Conservation (phyloP, 208 protist species). For the Acanthamoeba triangularis region DNA sequence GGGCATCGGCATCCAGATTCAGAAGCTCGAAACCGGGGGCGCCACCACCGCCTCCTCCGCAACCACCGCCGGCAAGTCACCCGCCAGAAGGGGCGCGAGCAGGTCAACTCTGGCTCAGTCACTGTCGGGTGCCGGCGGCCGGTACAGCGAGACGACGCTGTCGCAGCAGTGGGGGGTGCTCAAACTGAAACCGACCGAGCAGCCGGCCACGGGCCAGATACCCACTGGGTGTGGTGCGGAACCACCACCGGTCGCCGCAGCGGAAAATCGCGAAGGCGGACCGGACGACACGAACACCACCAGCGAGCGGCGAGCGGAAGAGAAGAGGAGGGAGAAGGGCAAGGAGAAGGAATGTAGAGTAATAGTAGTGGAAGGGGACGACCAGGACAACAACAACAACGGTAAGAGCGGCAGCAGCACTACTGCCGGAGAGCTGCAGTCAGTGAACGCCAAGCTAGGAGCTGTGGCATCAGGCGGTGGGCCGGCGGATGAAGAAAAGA, state of each 20-base stretch:
- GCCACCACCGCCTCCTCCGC: not conserved
- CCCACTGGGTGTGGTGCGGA: no score
- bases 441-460: not conserved
- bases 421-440: not conserved
- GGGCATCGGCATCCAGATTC: conserved; percentile 71
- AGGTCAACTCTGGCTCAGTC: not conserved
- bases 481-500: not conserved
- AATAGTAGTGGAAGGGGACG: no score
- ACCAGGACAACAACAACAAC: not conserved
- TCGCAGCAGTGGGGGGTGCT: not conserved
- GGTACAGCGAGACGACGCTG: not conserved
- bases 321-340: not conserved
- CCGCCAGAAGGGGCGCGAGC: not conserved
- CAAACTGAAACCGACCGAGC: no score
- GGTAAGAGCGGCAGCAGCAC: no score
- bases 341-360: no score
- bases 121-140: not conserved
- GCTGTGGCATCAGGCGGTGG: no score
- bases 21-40: not conserved
- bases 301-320: not conserved
- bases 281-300: no score
- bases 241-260: not conserved
- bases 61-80: not conserved
- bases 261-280: no score
- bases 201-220: not conserved